A percentile compares a stretch with the other conserved stretches of the same genome.
Conservation (phyloP, 1,284 basidiomycete species). For the Trichosporon inkin region DNA sequence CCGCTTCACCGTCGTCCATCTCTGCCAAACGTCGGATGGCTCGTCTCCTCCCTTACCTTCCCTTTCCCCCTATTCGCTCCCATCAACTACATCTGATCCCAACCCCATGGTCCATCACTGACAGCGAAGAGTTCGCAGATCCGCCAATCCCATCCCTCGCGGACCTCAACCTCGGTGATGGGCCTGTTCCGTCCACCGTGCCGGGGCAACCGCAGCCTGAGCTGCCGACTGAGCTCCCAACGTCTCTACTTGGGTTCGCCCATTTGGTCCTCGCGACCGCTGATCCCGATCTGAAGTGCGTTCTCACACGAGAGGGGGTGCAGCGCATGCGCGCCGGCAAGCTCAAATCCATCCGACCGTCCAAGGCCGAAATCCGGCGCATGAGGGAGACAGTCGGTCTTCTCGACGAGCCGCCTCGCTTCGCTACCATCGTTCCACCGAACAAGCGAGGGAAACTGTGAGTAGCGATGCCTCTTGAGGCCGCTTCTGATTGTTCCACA, state of each 20-base stretch:
- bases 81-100: not conserved
- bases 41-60: no score
- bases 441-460: conserved; percentile 46
- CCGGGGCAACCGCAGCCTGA: conserved; percentile 11
- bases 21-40: no score
- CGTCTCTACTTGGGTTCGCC: conserved; percentile 46
- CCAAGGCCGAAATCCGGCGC: conserved; percentile 29
- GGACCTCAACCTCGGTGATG: conserved; percentile 19
- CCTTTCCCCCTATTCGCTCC: not conserved
- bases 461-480: not conserved
- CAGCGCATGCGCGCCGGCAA: conserved; percentile 37
- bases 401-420: conserved; percentile 66
- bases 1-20: no score
- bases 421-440: conserved; percentile 63
- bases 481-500: conserved; percentile 19
- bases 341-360: conserved; percentile 39
- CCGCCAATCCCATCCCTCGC: conserved; percentile 54
- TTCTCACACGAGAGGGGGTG: conserved; percentile 43
- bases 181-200: conserved; percentile 15
- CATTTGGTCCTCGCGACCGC: conserved; percentile 48
- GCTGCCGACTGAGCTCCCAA: conserved; percentile 33
- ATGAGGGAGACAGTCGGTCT: conserved; percentile 32
- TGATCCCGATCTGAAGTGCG: conserved; percentile 46
- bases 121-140: conserved; percentile 63
- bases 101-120: no score